These are phyloP conservation scores for Stephanodiscus triporus DNA, from an alignment of 108 stramenopile genomes.

Conservation along the genomic window DNA sequence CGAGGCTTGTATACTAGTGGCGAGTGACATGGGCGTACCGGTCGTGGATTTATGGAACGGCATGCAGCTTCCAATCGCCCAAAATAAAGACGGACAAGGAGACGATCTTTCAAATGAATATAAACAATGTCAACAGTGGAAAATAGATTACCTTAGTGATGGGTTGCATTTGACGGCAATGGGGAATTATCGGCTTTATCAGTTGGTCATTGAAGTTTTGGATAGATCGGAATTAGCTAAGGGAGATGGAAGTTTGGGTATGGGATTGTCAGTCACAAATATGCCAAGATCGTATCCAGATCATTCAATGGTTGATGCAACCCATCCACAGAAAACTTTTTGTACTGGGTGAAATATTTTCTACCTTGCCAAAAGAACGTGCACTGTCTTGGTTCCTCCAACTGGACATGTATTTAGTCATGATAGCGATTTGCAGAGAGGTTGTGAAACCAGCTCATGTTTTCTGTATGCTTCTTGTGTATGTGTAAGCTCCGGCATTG, in stretches of 20 bases:
- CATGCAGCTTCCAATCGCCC: conserved; percentile 44
- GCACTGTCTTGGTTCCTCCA: too few relatives aligned
- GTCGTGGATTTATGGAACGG: conserved; percentile 53
- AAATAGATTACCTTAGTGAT: conserved; percentile 54
- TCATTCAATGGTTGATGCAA: conserved; percentile 30
- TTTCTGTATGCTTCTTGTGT: not conserved
- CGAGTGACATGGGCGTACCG: conserved; percentile 49
- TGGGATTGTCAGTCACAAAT: conserved; percentile 25
- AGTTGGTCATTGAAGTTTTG: conserved; percentile 39
- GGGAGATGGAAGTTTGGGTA: conserved; percentile 4
- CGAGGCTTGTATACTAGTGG: conserved; percentile 54
- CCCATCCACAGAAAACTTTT: conserved; percentile 18
- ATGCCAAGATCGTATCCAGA: conserved; percentile 35
- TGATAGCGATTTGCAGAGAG: not conserved
- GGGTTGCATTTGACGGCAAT: conserved; percentile 74
- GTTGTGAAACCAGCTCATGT: not conserved
- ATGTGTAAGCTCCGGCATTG: too few relatives aligned
- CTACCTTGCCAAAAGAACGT: too few relatives aligned
- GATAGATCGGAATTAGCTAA: conserved; percentile 3
- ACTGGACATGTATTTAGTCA: too few relatives aligned
- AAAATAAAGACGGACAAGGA: conserved; percentile 29
- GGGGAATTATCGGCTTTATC: conserved; percentile 58
- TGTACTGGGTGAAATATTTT: not conserved
- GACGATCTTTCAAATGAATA: conserved; percentile 35
- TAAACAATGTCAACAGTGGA: conserved; percentile 18